Evolutionary conservation across 192 early-diverging fungal genomes (phyloP), one percentile per base, ranked within the genome.

Genomic region (Coemansia sp.): DNA sequence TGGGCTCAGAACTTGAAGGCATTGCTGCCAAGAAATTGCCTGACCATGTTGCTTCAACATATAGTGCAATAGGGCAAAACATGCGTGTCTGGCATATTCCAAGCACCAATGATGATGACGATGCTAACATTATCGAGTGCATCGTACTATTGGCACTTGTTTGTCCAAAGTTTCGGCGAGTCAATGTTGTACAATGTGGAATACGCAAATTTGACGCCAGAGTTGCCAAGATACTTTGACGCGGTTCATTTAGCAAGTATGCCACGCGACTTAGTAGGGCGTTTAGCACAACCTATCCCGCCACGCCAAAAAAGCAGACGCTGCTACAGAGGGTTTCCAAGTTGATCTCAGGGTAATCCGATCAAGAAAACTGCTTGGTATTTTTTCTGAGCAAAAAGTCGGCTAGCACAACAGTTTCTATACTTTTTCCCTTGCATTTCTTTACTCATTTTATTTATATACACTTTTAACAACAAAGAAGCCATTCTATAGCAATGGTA

Each of bases 181-280:
- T 39, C 17, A 15, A 61, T 23, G 19, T 9, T n/a, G 29, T 19
- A 19, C 46, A 6, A n/a, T 48, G 46, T 8, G 19, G 19, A 0
- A 6, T 48, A 48, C 46, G 46, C 46, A 48, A 48, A 6, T 48
- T 9, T 48, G 6, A 48, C 19, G 7, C 46, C 7, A 8, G 6
- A 48, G 46, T 48, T 21, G 5, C 19, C 19, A 21, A 10, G 46
- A 21, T 19, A 3, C 21, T 19, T 48, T 5, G 46, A 19, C 46
- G 15, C 34, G 37, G 59, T 11, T 8, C 59, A n/a, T 61, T 37
- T 36, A 61, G 59, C n/a, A 61, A 61, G 59, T 61, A 61, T 32
- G 34, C 36, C 7, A 4, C 0, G 9, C 59, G 39, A 2, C 36
- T 61, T 6, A 38, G 36, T 9, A 19, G 7, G 19, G 19, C 19